A percentile compares a stretch with the other conserved stretches of the same genome.
Conservation (phyloP, 208 protist species). For the Giardia muris region DNA sequence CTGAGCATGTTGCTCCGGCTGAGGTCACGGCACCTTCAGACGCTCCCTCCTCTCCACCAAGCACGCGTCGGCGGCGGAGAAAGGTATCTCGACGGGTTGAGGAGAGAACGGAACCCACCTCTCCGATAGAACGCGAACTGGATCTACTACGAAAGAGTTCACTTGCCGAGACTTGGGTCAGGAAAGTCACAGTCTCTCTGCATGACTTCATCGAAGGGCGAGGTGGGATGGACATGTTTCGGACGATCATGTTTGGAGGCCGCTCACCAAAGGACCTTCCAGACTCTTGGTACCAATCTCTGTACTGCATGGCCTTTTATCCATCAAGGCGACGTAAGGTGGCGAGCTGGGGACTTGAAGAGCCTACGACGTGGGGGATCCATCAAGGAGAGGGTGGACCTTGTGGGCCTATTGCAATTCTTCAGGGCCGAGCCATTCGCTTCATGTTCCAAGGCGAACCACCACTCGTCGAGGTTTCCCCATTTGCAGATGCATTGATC, state of each 20-base stretch:
- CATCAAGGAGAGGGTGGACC: background rate
- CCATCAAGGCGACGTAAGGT: background rate
- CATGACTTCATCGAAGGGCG: background rate
- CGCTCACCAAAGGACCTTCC: background rate
- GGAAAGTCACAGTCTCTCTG: background rate
- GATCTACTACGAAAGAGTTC: too few species aligned
- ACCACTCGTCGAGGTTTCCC: background rate
- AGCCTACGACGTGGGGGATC: background rate
- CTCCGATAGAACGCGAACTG: too few species aligned
- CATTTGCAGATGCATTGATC: too few species aligned
- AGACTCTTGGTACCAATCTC: conserved; percentile 16
- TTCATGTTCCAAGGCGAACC: background rate
- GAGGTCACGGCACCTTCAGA: too few species aligned
- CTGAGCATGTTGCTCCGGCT: too few species aligned
- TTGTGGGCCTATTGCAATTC: background rate
- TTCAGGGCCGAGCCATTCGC: background rate
- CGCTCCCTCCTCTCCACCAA: too few species aligned
- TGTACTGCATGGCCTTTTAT: background rate
- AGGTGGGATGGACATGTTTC: background rate
- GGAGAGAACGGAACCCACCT: background rate
- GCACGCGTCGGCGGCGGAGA: background rate
- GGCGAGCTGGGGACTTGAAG: background rate
- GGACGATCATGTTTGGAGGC: background rate
- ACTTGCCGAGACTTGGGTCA: too few species aligned
- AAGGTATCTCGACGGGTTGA: background rate